Base-by-base conservation (phyloP, 306 rosid species). In the Argentina anserina region DNA sequence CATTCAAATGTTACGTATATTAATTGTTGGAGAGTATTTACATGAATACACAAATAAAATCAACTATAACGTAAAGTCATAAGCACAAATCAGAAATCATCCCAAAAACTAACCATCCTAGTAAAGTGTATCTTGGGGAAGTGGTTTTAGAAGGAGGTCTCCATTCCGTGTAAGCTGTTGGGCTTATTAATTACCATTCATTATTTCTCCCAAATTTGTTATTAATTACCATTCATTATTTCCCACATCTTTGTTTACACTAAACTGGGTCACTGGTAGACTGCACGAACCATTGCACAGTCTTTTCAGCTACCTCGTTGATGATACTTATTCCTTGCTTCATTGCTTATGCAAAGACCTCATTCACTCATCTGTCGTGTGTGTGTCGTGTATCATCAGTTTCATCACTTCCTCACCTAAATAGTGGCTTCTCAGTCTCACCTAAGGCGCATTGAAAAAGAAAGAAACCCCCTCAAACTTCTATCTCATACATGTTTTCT, bases 321-420 rank as follows among this genome's bases (percentile, higher is more conserved):
- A 34, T 40, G 58, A 7, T 20, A 6, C 11, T 12, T 69, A 77
- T 77, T 34, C 81, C 50, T 81, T 56, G 90, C 86, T 89, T 82
- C 85, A 78, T 87, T 82, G 78, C 86, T 78, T 75, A 13, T 3
- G 41, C 56, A 49, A 71, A 18, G 65, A 77, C 40, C 66, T 69
- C 78, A 47, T 52, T 37, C 53, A 65, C 77, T 69, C 64, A 9
- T 23, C 17, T 11, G 20, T 64, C 43, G 28, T 49, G 61, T 55
- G 34, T 26, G 33, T 10, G 7, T 25, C 61, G 26, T n/a, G 14
- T 41, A 5, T 33, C 36, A 33, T 33, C 36, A 33, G 36, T n/a
- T n/a, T 46, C 62, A 55, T 26, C 62, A 55, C 25, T 55, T 66
- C 50, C 13, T 41, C 72, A 31, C 20, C 39, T 43, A 39, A 40